Evolutionary conservation across 805 yeast genomes (phyloP), one percentile per base, ranked within the genome.

Genomic region (Schwanniomyces pseudopolymorphus): DNA sequence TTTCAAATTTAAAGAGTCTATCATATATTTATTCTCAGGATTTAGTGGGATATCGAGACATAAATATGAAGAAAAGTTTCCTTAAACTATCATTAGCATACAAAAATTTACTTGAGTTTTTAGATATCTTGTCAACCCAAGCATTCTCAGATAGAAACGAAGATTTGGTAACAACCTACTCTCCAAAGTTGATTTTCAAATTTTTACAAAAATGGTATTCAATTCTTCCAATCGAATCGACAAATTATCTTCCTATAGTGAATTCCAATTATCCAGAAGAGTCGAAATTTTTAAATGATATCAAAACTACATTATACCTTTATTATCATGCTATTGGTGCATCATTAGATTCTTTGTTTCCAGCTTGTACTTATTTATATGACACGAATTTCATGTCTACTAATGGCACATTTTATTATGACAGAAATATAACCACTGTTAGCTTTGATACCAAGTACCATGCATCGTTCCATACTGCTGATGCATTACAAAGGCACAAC

Each of bases 401-500:
- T 20, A 44, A 37, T 11, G 54, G 33, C 43, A 46, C 43, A 20
- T 54, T 42, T 43, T 55, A 26, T 45, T 27, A 43, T 43, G 40
- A 48, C 13, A 41, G 36, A 33, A 39, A 51, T 14, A 37, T 42
- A 5, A 46, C 43, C 48, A 43, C 49, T 13, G 39, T 43, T 4
- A 20, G 33, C 28, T 40, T 40, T 26, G 22, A 40, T 11, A 54
- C 51, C 38, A 42, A 36, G 21, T 48, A 40, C 38, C 45, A 50
- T 21, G 25, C 41, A 11, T 28, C 26, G 13, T 26, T 42, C 25
- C 35, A 42, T 8, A 25, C 53, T 20, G 54, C 48, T 43, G 57
- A 57, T n/a, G 39, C 45, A 6, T 43, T 64, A 13, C 61, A 54
- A 46, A 49, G 66, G 19, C 65, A 63, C 35, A 58, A 56, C 40